Percentiles rank a stretch among this genome's conserved stretches.
These are phyloP conservation scores for Hippophae rhamnoides DNA, from an alignment of 306 rosid genomes.

Conservation along the genomic window DNA sequence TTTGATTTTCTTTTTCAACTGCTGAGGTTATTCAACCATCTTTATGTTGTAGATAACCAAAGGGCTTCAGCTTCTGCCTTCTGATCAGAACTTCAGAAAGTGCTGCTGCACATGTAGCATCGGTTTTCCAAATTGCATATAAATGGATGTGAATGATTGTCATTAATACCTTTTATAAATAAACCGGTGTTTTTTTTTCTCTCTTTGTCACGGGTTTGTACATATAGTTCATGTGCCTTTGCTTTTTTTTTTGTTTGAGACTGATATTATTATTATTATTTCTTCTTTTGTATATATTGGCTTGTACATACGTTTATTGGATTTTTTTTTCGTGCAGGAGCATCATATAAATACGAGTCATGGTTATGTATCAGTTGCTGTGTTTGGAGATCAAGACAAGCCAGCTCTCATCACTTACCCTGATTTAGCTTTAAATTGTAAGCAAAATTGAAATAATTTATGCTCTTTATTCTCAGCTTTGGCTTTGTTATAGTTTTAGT, in stretches of 20 bases:
- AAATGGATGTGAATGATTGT: too few species aligned
- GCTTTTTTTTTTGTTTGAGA: neutral
- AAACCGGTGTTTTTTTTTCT: too few species aligned
- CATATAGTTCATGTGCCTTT: neutral
- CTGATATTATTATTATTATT: conserved; percentile 3
- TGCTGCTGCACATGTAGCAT: too few species aligned
- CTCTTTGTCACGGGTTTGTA: too few species aligned
- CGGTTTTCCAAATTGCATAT: too few species aligned
- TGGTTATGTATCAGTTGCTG: conserved; percentile 68
- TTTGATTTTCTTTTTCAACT: too few species aligned
- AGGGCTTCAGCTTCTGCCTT: too few species aligned
- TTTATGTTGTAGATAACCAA: too few species aligned
- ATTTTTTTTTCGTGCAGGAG: conserved; percentile 49
- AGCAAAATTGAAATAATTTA: conserved; percentile 19
- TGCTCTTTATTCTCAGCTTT: neutral
- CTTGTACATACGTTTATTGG: conserved; percentile 7
- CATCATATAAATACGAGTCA: conserved; percentile 54
- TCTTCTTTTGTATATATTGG: conserved; percentile 11
- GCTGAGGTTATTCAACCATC: too few species aligned
- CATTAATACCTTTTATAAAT: too few species aligned
- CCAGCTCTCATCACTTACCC: conserved; percentile 94
- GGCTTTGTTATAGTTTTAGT: neutral
- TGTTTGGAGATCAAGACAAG: conserved; percentile 87
- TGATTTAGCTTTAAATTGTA: conserved; percentile 86
- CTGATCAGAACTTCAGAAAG: too few species aligned